Percentiles rank a stretch among this genome's conserved stretches.
Evolutionary conservation across 345 rosid genomes (phyloP).

Genomic region (Eutrema yunnanense): DNA sequence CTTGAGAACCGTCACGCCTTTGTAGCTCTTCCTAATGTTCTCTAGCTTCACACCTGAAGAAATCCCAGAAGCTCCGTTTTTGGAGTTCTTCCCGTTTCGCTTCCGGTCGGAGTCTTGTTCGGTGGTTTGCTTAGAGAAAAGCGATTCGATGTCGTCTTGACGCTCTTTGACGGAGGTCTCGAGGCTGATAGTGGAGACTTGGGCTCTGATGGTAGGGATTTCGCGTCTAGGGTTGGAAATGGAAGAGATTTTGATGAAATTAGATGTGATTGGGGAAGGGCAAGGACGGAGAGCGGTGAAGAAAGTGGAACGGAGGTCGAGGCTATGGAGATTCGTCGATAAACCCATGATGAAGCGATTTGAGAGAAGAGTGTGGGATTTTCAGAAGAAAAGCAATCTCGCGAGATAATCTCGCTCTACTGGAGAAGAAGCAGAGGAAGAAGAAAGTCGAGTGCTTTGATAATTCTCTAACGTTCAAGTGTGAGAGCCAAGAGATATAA

Average conservation of each 20-base stretch:
- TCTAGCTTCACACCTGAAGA: conserved; percentile 89
- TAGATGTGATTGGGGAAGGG: conserved; percentile 26
- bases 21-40: conserved; percentile 68
- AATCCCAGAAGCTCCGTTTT: conserved; percentile 60
- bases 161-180: conserved; percentile 41
- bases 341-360: conserved; percentile 41
- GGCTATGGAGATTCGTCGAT: conserved; percentile 51
- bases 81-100: conserved; percentile 35
- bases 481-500: conserved; percentile 3
- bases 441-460: background rate
- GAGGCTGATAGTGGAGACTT: conserved; percentile 46
- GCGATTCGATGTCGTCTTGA: conserved; percentile 60
- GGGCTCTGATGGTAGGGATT: conserved; percentile 29
- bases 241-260: conserved; percentile 28
- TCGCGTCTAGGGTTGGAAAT: conserved; percentile 22
- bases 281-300: conserved; percentile 39
- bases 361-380: no score
- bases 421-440: conserved; percentile 6
- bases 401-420: conserved; percentile 16
- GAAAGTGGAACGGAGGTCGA: conserved; percentile 55
- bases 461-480: background rate
- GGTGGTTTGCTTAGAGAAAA: conserved; percentile 40
- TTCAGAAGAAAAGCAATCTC: background rate
- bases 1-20: conserved; percentile 78
- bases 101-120: conserved; percentile 32